A percentile compares a stretch with the other conserved stretches of the same genome.
phyloP scores from a whole-genome alignment of 2,329 filamentous ascomycete genomes.

The Escovopsis sp. region DNA sequence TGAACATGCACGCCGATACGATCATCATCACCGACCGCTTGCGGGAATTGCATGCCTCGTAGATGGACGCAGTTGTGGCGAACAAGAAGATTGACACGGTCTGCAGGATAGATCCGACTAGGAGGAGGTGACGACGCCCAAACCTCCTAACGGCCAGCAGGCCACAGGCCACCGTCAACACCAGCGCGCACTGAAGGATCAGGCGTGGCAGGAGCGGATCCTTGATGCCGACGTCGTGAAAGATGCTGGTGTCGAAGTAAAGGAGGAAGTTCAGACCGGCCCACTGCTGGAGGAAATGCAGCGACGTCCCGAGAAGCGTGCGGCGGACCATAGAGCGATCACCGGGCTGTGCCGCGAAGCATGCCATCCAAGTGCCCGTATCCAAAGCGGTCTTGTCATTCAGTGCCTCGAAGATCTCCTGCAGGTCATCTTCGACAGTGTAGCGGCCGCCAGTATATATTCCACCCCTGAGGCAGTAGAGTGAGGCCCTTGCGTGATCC shows the following conservation, averaged over 20 bases:
- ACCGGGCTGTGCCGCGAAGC: conserved; percentile 38
- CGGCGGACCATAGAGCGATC: conserved; percentile 47
- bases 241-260: conserved; percentile 54
- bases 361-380: conserved; percentile 39
- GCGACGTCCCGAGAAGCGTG: conserved; percentile 43
- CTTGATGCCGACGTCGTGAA: conserved; percentile 47
- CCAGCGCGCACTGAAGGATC: conserved; percentile 53
- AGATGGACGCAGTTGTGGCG: conserved; percentile 27
- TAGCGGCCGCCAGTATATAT: conserved; percentile 28
- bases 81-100: conserved; percentile 50
- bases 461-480: conserved; percentile 37
- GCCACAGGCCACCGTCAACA: conserved; percentile 49
- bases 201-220: conserved; percentile 54
- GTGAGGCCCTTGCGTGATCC: conserved; percentile 32
- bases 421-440: conserved; percentile 35
- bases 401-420: conserved; percentile 34
- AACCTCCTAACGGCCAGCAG: conserved; percentile 54
- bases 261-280: conserved; percentile 47
- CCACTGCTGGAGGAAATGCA: conserved; percentile 55
- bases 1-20: conserved; percentile 59
- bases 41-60: too few species aligned
- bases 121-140: conserved; percentile 52
- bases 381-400: conserved; percentile 28
- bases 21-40: conserved; percentile 46
- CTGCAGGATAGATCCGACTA: conserved; percentile 53